Conservation (phyloP, 73 alveolate genomes). For the Paramecium caudatum region DNA sequence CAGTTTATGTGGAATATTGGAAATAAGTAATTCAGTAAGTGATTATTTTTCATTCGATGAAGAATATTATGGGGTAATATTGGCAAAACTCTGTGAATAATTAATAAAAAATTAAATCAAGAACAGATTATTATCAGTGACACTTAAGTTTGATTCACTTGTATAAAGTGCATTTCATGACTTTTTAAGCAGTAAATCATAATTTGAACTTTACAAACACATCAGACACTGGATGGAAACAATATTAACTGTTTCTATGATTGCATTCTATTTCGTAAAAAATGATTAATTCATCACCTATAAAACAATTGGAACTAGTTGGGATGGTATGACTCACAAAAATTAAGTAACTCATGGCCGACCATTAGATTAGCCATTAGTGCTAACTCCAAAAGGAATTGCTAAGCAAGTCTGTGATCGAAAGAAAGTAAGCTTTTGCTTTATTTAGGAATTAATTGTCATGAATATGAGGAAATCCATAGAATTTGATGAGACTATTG, state of each 20-base stretch:
- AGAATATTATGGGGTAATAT: conserved; percentile 63
- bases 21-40: conserved; percentile 56
- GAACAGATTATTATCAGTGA: background rate
- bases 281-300: background rate
- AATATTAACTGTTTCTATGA: background rate
- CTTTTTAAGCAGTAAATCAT: background rate
- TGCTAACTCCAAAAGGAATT: background rate
- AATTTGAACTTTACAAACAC: conserved; percentile 25
- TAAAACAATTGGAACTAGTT: background rate
- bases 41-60: conserved; percentile 66
- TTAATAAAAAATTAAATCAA: conserved; percentile 16
- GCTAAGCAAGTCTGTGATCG: conserved; percentile 24
- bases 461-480: conserved; percentile 60
- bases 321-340: conserved; percentile 18
- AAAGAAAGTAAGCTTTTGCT: background rate
- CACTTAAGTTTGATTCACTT: background rate
- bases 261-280: background rate
- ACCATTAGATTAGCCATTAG: background rate
- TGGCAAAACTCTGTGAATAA: conserved; percentile 51
- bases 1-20: conserved; percentile 20
- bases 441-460: conserved; percentile 30
- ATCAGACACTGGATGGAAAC: background rate
- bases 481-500: conserved; percentile 64
- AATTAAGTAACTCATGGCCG: background rate
- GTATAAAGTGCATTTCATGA: conserved; percentile 33